Percentiles rank a stretch among this genome's conserved stretches.
Conservation (phyloP, 129 eudicot genomes). For the Sambucus nigra region DNA sequence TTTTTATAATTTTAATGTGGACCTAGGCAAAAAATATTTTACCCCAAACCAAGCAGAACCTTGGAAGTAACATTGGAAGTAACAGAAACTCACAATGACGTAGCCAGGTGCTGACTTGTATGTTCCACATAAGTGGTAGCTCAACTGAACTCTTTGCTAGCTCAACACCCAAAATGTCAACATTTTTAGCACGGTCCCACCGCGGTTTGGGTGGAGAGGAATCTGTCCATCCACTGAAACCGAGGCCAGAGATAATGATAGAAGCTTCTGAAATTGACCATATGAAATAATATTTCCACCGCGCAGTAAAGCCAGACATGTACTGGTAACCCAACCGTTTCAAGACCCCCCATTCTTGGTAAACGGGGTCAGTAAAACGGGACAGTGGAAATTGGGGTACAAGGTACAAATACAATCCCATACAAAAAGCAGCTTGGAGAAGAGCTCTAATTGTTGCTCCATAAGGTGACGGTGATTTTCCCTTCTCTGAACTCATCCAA, state of each 20-base stretch:
- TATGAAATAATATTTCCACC: slow-evolving; percentile 92
- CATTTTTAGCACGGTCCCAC: slow-evolving; percentile 85
- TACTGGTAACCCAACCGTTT: slow-evolving; percentile 58
- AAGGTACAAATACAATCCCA: slow-evolving; percentile 66
- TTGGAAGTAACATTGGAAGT: neutral
- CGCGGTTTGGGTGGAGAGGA: slow-evolving; percentile 48
- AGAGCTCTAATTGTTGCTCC: slow-evolving; percentile 48
- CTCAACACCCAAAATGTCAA: slow-evolving; percentile 88
- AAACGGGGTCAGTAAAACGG: slow-evolving; percentile 37
- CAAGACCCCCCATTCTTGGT: slow-evolving; percentile 59
- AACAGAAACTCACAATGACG: slow-evolving; percentile 65
- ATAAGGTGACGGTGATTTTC: slow-evolving; percentile 51
- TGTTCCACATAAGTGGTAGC: slow-evolving; percentile 84
- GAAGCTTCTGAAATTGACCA: slow-evolving; percentile 96
- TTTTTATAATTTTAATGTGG: too few species aligned
- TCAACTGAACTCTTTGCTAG: slow-evolving; percentile 75
- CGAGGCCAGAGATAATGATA: slow-evolving; percentile 72
- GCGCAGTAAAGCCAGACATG: slow-evolving; percentile 82
- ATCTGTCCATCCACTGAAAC: slow-evolving; percentile 87
- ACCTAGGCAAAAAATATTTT: too few species aligned
- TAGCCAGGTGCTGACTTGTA: slow-evolving; percentile 99
- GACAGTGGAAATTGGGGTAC: slow-evolving; percentile 64
- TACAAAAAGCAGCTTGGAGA: slow-evolving; percentile 78
- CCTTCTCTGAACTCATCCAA: slow-evolving; percentile 43
- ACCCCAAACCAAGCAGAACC: too few species aligned